phyloP scores from a whole-genome alignment of 352 stramenopile species.

The Globisporangium takayamanum region DNA sequence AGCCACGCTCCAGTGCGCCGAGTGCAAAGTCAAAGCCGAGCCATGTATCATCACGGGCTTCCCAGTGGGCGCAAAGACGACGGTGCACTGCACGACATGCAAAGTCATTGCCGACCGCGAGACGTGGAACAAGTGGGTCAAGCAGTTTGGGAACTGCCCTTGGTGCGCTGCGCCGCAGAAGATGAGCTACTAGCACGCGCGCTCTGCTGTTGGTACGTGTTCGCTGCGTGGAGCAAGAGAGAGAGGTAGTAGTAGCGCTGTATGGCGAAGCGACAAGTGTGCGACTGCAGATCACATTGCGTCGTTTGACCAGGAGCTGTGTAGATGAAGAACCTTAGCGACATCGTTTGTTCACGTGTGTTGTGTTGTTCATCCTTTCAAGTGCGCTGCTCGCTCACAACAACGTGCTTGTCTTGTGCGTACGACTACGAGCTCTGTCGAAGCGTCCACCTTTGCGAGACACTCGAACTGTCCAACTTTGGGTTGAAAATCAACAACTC shows the following conservation, averaged over 20 bases:
- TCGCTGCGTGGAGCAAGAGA: neutral
- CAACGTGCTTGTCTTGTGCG: neutral
- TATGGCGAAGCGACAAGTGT: neutral
- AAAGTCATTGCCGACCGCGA: conserved; percentile 82
- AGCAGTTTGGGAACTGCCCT: conserved; percentile 76
- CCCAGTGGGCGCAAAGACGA: conserved; percentile 80
- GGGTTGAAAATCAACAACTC: neutral
- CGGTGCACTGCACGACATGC: conserved; percentile 85
- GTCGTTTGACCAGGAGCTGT: no score
- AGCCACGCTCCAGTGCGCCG: conserved; percentile 60
- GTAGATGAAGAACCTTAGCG: no score
- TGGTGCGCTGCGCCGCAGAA: conserved; percentile 81
- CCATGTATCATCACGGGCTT: conserved; percentile 91
- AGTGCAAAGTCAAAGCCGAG: conserved; percentile 70
- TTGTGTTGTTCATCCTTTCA: neutral
- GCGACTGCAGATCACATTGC: neutral
- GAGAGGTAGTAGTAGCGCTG: no score
- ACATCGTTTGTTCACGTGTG: no score
- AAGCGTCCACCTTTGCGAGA: neutral
- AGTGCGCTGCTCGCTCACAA: neutral
- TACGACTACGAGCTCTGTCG: neutral
- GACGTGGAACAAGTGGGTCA: conserved; percentile 88
- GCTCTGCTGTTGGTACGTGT: conserved; percentile 5
- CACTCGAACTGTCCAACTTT: no score
- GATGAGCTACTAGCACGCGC: conserved; percentile 60